A percentile compares a stretch with the other conserved stretches of the same genome.
These are phyloP conservation scores for Oryza rufipogon DNA, from an alignment of 176 grass and related monocot genomes.

Conservation along the genomic window DNA sequence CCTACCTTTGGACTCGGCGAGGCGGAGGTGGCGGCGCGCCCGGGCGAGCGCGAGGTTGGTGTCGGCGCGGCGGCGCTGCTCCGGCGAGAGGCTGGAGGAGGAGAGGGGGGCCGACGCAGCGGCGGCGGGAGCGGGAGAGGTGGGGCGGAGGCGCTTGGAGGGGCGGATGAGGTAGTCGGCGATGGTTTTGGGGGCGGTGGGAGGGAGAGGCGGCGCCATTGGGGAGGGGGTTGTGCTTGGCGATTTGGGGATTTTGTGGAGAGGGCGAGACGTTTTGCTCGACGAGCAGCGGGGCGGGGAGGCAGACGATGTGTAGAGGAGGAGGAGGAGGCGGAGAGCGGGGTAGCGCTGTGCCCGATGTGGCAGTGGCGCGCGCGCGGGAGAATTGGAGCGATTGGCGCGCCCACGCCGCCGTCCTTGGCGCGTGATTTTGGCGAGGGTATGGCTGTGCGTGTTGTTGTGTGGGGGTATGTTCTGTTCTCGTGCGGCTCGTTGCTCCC, in stretches of 20 bases:
- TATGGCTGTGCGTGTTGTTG: too few relatives aligned
- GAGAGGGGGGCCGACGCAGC: constrained; percentile 38
- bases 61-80: constrained; percentile 70
- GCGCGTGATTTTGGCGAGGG: not conserved
- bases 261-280: not conserved
- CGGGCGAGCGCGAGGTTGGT: constrained; percentile 79
- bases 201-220: constrained; percentile 45
- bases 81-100: constrained; percentile 45
- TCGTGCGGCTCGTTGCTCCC: too few relatives aligned
- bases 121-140: constrained; percentile 28
- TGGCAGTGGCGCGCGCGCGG: not conserved
- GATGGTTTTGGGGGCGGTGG: constrained; percentile 69
- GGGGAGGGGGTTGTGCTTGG: not conserved
- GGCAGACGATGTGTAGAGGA: too few relatives aligned
- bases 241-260: not conserved
- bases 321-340: not conserved
- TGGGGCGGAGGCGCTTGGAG: constrained; percentile 69
- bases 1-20: constrained; percentile 95
- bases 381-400: not conserved
- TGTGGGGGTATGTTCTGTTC: too few relatives aligned
- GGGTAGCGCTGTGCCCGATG: too few relatives aligned
- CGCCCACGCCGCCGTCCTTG: not conserved
- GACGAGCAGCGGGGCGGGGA: not conserved
- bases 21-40: constrained; percentile 58
- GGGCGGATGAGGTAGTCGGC: constrained; percentile 63